Evolutionary conservation across 495 filamentous ascomycete genomes (phyloP), one percentile per base, ranked within the genome.

Genomic region (Jackrogersella minutella): DNA sequence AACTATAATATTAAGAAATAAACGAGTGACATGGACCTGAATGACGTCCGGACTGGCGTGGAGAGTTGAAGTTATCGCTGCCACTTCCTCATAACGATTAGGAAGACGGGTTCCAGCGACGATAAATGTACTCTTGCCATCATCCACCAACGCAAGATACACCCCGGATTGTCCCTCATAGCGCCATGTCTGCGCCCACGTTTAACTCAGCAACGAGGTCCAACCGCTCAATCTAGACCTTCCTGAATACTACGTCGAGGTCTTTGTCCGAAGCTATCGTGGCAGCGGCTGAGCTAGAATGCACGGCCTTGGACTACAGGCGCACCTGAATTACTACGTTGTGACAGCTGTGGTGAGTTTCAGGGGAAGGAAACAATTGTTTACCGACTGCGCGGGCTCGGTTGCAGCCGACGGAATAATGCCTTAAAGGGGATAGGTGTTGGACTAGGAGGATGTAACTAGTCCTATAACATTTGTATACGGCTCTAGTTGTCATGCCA

Each of bases 1-100:
- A n/a, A n/a, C n/a, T n/a, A 54, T n/a, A 36, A n/a, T 63, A 63
- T 63, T 63, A 63, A 39, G 17, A 63, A 62, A 53, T 19, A 39
- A 63, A 55, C 39, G 41, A 63, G 9, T 55, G 50, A 21, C 37
- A 37, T 44, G 50, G 37, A 53, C 50, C 26, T 21, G 9, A 54
- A 22, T 53, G 21, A 49, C 50, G 59, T 63, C 59, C 59, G 55
- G 49, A 22, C 39, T 54, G 39, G 24, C 16, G 19, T 47, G 30
- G 41, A 49, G 50, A 40, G 49, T 28, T 2, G 14, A 47, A 6
- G 37, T 14, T 21, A 14, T 49, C 13, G 31, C 22, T 47, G 1
- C 24, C 40, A 55, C 40, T 17, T 14, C 36, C 2, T 46, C 13
- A 19, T 5, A 55, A n/a, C 0, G 10, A 17, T 24, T 16, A 2